phyloP scores from a whole-genome alignment of 345 rosid genomes.

The Noccaea bulbosa region DNA sequence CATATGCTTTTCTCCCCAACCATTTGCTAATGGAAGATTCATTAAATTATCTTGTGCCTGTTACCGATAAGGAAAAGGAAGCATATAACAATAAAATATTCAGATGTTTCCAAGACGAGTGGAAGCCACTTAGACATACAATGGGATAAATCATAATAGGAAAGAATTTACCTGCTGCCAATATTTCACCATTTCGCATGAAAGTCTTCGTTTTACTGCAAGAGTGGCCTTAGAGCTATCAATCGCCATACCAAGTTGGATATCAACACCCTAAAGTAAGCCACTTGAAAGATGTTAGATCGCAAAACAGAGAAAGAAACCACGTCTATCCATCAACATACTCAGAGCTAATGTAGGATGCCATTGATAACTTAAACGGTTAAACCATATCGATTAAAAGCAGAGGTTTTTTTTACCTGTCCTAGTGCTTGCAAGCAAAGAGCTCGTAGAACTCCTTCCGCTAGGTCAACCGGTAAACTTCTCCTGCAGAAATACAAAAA shows the following conservation, averaged over 20 bases:
- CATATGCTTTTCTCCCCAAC: conserved; percentile 97
- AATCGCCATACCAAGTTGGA: conserved; percentile 99
- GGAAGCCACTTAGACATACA: not conserved
- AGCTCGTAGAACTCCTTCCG: conserved; percentile 90
- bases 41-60: conserved; percentile 95
- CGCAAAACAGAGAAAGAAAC: conserved; percentile 10
- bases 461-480: conserved; percentile 88
- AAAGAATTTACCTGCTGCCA: conserved; percentile 87
- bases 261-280: conserved; percentile 78
- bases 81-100: conserved; percentile 16
- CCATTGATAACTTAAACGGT: conserved; percentile 1
- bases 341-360: not conserved
- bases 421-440: conserved; percentile 96
- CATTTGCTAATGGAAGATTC: conserved; percentile 86
- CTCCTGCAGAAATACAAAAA: conserved; percentile 57
- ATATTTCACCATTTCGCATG: conserved; percentile 98
- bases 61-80: conserved; percentile 38
- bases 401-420: conserved; percentile 58
- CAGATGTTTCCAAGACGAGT: conserved; percentile 14
- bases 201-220: conserved; percentile 98
- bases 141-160: not conserved
- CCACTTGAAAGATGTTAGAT: conserved; percentile 30
- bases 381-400: conserved; percentile 33
- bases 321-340: not conserved
- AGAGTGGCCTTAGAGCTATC: conserved; percentile 98